Conservation (phyloP, 805 yeast species). For the Lachancea thermotolerans region DNA sequence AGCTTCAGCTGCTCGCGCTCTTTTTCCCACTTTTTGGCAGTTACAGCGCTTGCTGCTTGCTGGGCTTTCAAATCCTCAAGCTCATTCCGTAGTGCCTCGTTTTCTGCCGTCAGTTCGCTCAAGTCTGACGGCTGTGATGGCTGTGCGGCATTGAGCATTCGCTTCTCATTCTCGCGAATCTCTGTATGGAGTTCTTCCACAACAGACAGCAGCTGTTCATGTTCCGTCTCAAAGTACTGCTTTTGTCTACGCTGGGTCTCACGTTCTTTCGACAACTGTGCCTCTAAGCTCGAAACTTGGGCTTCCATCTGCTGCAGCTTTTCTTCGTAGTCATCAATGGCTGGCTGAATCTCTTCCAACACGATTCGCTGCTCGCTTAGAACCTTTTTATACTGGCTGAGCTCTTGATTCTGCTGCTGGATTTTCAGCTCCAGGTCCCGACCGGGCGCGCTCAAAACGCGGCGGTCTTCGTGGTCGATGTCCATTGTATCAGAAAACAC, state of each 20-base stretch:
- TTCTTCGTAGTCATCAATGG: slow-evolving; percentile 27
- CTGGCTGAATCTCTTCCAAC: slow-evolving; percentile 29
- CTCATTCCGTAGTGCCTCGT: slow-evolving; percentile 3
- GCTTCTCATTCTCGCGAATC: slow-evolving; percentile 26
- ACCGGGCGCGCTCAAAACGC: slow-evolving; percentile 8
- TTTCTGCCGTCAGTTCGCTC: slow-evolving; percentile 6
- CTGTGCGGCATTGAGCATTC: slow-evolving; percentile 7
- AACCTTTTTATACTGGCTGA: slow-evolving; percentile 21
- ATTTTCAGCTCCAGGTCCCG: slow-evolving; percentile 33
- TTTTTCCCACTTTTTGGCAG: slow-evolving; percentile 21
- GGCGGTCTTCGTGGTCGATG: slow-evolving; percentile 8
- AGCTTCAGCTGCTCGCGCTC: slow-evolving; percentile 25
- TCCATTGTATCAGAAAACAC: slow-evolving; percentile 16
- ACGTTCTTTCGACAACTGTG: slow-evolving; percentile 22
- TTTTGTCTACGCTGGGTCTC: slow-evolving; percentile 22
- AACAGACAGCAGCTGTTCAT: slow-evolving; percentile 28
- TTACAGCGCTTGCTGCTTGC: slow-evolving; percentile 12
- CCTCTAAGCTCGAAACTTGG: slow-evolving; percentile 18
- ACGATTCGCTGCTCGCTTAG: slow-evolving; percentile 29
- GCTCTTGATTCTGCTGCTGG: slow-evolving; percentile 32
- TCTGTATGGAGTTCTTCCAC: slow-evolving; percentile 30
- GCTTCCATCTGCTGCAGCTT: slow-evolving; percentile 29
- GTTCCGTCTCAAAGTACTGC: slow-evolving; percentile 24
- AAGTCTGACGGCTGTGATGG: slow-evolving; percentile 1
- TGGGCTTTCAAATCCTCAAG: slow-evolving; percentile 8